Evolutionary conservation across 2,329 filamentous ascomycete species (phyloP).

Genomic region (Trichothecium roseum): DNA sequence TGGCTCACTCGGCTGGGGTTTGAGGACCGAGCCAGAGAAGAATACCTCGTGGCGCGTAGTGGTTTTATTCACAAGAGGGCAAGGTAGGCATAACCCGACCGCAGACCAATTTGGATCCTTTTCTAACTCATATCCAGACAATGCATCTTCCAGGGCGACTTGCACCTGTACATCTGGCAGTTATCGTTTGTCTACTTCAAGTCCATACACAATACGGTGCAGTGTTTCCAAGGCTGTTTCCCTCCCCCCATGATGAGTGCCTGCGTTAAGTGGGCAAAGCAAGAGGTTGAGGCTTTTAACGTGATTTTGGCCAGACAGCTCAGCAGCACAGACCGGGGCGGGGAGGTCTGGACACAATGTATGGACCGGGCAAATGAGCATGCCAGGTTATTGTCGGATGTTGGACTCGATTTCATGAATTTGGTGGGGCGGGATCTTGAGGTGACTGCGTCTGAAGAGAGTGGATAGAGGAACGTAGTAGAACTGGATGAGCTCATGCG

Average conservation of each 20-base stretch:
- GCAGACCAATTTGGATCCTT: too few relatives aligned
- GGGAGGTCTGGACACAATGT: conserved; percentile 70
- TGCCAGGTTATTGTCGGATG: conserved; percentile 68
- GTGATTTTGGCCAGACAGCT: conserved; percentile 71
- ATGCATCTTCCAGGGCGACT: conserved; percentile 89
- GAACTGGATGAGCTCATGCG: too few relatives aligned
- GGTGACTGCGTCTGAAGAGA: conserved; percentile 10
- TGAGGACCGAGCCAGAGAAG: conserved; percentile 79
- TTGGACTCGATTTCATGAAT: conserved; percentile 82
- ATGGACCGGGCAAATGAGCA: conserved; percentile 74
- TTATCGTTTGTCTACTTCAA: conserved; percentile 94
- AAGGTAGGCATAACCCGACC: conserved; percentile 58
- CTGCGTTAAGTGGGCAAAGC: conserved; percentile 97
- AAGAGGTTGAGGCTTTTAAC: conserved; percentile 87
- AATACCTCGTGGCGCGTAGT: conserved; percentile 72
- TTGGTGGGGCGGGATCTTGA: conserved; percentile 56
- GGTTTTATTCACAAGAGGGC: conserved; percentile 72
- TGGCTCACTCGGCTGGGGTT: conserved; percentile 84
- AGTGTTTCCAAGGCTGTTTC: conserved; percentile 81
- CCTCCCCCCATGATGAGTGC: conserved; percentile 81
- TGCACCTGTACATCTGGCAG: conserved; percentile 90
- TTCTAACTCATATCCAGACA: conserved; percentile 51
- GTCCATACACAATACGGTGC: conserved; percentile 85
- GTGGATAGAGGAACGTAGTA: too few relatives aligned
- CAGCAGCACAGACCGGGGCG: conserved; percentile 71